These are phyloP conservation scores for Coemansia aciculifera DNA, from an alignment of 192 early-diverging fungal genomes.

Conservation along the genomic window DNA sequence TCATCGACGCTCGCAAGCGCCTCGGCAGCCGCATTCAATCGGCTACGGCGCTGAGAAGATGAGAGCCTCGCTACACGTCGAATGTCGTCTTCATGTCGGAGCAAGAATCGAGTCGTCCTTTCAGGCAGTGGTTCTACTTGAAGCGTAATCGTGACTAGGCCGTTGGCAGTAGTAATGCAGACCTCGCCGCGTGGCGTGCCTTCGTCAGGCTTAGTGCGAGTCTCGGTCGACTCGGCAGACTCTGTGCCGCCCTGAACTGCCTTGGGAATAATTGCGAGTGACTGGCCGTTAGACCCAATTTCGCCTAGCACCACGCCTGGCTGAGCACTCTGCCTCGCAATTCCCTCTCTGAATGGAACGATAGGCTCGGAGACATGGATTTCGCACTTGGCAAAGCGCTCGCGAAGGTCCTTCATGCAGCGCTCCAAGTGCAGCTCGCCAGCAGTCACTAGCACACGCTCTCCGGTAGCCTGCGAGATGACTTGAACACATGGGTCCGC, in stretches of 20 bases:
- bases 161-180: slow-evolving; percentile 46
- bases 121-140: slow-evolving; percentile 49
- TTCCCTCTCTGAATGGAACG: slow-evolving; percentile 96
- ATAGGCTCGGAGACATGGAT: slow-evolving; percentile 94
- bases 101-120: slow-evolving; percentile 36
- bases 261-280: slow-evolving; percentile 40
- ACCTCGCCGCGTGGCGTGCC: slow-evolving; percentile 41
- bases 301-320: slow-evolving; percentile 39
- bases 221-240: slow-evolving; percentile 10
- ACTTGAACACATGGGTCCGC: slow-evolving; percentile 95
- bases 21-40: slow-evolving; percentile 31
- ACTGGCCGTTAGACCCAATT: slow-evolving; percentile 37
- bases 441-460: slow-evolving; percentile 94
- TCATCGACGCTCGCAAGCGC: slow-evolving; percentile 18
- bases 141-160: slow-evolving; percentile 44
- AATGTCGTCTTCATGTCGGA: slow-evolving; percentile 44
- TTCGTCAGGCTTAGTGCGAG: slow-evolving; percentile 17
- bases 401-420: slow-evolving; percentile 90
- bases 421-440: slow-evolving; percentile 97
- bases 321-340: slow-evolving; percentile 59
- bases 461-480: slow-evolving; percentile 88
- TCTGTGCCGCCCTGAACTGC: background rate
- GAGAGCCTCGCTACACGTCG: slow-evolving; percentile 30
- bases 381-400: slow-evolving; percentile 91
- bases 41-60: slow-evolving; percentile 36